These are phyloP conservation scores for Glonium stellatum DNA, from an alignment of 495 filamentous ascomycete genomes.

Conservation along the genomic window DNA sequence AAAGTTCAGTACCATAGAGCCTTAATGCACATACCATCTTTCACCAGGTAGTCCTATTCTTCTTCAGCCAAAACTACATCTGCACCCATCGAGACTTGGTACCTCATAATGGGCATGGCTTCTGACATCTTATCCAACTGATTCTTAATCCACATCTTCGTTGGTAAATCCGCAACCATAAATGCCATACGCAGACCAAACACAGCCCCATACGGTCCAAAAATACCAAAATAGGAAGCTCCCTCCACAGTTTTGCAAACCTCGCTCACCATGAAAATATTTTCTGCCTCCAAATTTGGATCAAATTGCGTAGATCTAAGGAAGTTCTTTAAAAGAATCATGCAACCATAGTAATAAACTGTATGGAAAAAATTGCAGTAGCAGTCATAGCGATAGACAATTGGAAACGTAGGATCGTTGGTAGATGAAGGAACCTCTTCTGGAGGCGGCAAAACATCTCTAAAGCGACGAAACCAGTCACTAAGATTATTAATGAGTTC, in stretches of 20 bases:
- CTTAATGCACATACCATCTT: too few species aligned
- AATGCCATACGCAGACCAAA: slow-evolving; percentile 1
- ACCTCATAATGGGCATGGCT: not conserved
- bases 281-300: not conserved
- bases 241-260: not conserved
- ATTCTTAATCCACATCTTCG: not conserved
- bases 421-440: not conserved
- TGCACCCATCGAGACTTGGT: not conserved
- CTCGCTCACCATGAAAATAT: not conserved
- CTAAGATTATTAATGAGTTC: not conserved
- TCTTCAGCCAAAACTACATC: not conserved
- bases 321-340: not conserved
- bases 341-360: not conserved
- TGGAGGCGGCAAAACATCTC: not conserved
- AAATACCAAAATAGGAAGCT: not conserved
- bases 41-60: too few species aligned
- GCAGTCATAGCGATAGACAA: not conserved
- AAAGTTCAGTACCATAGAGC: too few species aligned
- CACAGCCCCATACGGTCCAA: not conserved
- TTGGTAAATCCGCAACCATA: not conserved
- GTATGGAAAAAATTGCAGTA: not conserved
- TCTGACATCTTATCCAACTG: not conserved
- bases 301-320: not conserved
- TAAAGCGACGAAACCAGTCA: not conserved
- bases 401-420: not conserved